Evolutionary conservation across 805 yeast genomes (phyloP), one percentile per base, ranked within the genome.

Genomic region (Metschnikowia cerradonensis): DNA sequence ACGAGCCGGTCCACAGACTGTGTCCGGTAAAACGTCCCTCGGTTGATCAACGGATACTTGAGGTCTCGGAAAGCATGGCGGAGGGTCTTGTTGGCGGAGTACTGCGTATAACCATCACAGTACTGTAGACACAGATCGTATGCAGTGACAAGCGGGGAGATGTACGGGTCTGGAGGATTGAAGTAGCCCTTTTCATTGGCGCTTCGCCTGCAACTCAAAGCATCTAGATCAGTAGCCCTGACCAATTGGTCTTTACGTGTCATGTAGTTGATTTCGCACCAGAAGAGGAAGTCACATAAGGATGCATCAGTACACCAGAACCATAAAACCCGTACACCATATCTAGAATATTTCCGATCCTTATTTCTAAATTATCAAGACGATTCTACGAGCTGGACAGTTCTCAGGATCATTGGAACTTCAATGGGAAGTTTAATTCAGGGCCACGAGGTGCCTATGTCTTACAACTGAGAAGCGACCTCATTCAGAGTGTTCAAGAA

Each of bases 21-120:
- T 0, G 88, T 82, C 35, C 92, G 67, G 19, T 84, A 67, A 63
- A 81, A 86, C 0, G 90, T 84, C 0, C 91, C 91, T 44, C 86
- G 67, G 58, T 86, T 86, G 59, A 86, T 85, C 17, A 86, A 72
- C 0, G 92, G 92, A 11, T 79, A 62, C 53, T 82, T 82, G 23
- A 72, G 66, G 15, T 70, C 73, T 41, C 63, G 63, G 50, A 79
- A 76, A 6, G 69, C 64, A 23, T 67, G 57, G 44, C 72, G 66
- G 31, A 79, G 59, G 17, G 71, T 61, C 46, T 84, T 60, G 10
- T 67, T 62, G 4, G 79, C 68, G 50, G 78, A 61, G 61, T 75
- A 48, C 36, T 57, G 60, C 14, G 74, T 65, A 51, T 72, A 72
- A 3, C 77, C 78, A 1, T 62, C 58, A 51, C 76, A 69, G 45